phyloP scores from a whole-genome alignment of 805 yeast genomes.

The Pichia gijzeniarum region DNA sequence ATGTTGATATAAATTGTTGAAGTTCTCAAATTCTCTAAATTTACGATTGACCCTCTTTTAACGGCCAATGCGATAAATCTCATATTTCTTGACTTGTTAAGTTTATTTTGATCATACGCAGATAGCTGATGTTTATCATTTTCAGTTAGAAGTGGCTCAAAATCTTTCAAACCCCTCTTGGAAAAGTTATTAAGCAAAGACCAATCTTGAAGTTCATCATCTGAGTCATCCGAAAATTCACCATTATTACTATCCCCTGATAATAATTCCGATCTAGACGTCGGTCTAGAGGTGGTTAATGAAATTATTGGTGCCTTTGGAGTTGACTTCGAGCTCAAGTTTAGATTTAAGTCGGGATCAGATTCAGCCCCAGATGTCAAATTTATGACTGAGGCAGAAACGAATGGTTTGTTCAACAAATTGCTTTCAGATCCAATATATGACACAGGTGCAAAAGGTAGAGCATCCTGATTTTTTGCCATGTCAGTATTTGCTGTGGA shows the following conservation, averaged over 20 bases:
- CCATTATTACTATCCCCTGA: constrained; percentile 3
- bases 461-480: too few species aligned
- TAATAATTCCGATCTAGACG: neutral
- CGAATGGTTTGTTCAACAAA: too few species aligned
- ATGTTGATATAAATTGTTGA: constrained; percentile 22
- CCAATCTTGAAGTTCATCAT: constrained; percentile 53
- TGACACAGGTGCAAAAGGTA: too few species aligned
- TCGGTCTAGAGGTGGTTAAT: constrained; percentile 5
- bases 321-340: neutral
- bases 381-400: neutral
- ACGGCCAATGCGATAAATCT: constrained; percentile 65
- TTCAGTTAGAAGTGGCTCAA: constrained; percentile 45
- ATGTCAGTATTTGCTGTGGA: too few species aligned
- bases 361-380: too few species aligned
- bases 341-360: neutral
- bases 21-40: constrained; percentile 21
- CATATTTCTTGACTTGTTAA: constrained; percentile 51
- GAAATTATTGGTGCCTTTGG: neutral
- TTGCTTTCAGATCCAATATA: neutral
- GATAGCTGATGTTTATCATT: constrained; percentile 12
- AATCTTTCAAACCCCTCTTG: constrained; percentile 79
- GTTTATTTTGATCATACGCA: constrained; percentile 25
- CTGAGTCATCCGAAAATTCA: constrained; percentile 30
- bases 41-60: constrained; percentile 38
- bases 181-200: constrained; percentile 39